Evolutionary conservation across 805 yeast genomes (phyloP).

Genomic region (Kodamaea nitidulidarum): DNA sequence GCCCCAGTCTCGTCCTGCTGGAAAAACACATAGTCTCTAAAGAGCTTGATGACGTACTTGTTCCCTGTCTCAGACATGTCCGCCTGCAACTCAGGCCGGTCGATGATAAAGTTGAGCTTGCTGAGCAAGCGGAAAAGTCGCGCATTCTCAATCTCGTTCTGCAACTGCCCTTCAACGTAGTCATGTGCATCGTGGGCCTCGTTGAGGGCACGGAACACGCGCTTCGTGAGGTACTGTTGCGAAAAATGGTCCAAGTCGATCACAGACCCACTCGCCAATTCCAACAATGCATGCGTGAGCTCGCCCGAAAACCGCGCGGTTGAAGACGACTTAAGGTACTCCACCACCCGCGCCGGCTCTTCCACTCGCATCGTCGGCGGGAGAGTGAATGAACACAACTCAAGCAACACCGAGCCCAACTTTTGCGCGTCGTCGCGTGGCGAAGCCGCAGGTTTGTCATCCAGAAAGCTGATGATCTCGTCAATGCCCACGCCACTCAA

Average conservation of each 20-base stretch:
- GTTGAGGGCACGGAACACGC: slow-evolving; percentile 45
- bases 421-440: slow-evolving; percentile 45
- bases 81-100: slow-evolving; percentile 55
- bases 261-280: slow-evolving; percentile 14
- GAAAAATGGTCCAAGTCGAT: slow-evolving; percentile 21
- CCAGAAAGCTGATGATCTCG: slow-evolving; percentile 52
- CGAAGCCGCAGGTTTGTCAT: slow-evolving; percentile 9
- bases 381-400: slow-evolving; percentile 43
- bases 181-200: slow-evolving; percentile 52
- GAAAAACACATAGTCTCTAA: slow-evolving; percentile 81
- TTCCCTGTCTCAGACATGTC: slow-evolving; percentile 74
- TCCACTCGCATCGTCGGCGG: slow-evolving; percentile 23
- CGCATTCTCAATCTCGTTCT: slow-evolving; percentile 81
- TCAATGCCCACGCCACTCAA: slow-evolving; percentile 66
- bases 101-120: slow-evolving; percentile 74
- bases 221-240: slow-evolving; percentile 22
- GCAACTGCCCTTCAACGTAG: slow-evolving; percentile 55
- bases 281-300: slow-evolving; percentile 40
- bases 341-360: slow-evolving; percentile 12
- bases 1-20: slow-evolving; percentile 74
- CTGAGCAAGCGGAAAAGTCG: slow-evolving; percentile 77
- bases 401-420: slow-evolving; percentile 59
- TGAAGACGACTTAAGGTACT: slow-evolving; percentile 14
- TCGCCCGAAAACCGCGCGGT: slow-evolving; percentile 34
- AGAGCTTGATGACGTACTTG: slow-evolving; percentile 57